A percentile compares a stretch with the other conserved stretches of the same genome.
Conservation (phyloP, 2,329 filamentous ascomycete genomes). For the Verticillium tricorpus region DNA sequence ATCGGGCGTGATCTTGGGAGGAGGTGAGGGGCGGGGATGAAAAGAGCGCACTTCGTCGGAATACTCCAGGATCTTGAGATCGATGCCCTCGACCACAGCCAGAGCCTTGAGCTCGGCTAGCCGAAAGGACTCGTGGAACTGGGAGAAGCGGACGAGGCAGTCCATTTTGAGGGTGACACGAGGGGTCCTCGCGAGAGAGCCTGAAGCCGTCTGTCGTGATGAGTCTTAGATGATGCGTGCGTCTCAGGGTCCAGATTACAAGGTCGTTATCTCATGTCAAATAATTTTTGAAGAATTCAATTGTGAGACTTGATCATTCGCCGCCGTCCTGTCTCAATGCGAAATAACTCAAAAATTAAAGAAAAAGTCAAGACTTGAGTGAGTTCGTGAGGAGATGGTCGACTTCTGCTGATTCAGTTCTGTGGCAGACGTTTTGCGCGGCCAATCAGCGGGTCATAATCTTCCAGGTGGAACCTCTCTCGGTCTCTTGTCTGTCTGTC, state of each 20-base stretch:
- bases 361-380: background rate
- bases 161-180: constrained; percentile 48
- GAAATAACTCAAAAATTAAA: background rate
- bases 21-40: background rate
- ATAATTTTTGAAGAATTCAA: background rate
- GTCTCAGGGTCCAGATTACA: background rate
- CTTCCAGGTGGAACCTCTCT: background rate
- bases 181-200: background rate
- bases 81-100: constrained; percentile 61
- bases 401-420: background rate
- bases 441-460: background rate
- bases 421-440: background rate
- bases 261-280: background rate
- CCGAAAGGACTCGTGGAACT: constrained; percentile 88
- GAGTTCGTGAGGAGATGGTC: background rate
- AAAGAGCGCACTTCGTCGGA: constrained; percentile 58
- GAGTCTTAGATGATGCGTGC: background rate
- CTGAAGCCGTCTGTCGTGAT: background rate
- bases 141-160: constrained; percentile 84
- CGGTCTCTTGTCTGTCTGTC: too few relatives aligned
- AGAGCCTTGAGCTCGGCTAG: constrained; percentile 78
- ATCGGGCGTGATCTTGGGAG: background rate
- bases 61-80: constrained; percentile 73
- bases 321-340: background rate
- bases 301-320: background rate